Conservation (phyloP, 768 basidiomycete species). For the Pleurotus eryngii region DNA sequence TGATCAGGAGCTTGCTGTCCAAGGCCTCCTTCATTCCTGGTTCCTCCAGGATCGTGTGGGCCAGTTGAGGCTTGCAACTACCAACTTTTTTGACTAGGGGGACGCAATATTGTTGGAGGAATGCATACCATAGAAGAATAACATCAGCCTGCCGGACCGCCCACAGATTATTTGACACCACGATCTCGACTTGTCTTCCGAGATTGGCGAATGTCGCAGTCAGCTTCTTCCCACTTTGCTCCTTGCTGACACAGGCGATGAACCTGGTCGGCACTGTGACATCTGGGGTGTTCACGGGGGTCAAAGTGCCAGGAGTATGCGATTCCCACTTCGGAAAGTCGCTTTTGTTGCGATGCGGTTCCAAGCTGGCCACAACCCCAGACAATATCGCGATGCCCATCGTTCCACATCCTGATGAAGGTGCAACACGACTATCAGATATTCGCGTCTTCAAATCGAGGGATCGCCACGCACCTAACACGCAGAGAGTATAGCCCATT, state of each 20-base stretch:
- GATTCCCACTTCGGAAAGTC: conserved; percentile 56
- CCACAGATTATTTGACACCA: conserved; percentile 64
- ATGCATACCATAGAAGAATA: conserved; percentile 77
- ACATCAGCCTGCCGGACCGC: conserved; percentile 79
- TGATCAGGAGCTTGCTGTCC: conserved; percentile 88
- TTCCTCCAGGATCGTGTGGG: conserved; percentile 66
- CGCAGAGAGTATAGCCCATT: conserved; percentile 93
- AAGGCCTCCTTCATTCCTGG: conserved; percentile 80
- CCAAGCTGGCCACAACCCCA: conserved; percentile 83
- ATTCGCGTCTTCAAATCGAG: background rate
- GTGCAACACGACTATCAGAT: conserved; percentile 10
- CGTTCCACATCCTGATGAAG: conserved; percentile 80
- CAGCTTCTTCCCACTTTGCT: conserved; percentile 70
- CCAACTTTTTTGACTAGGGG: background rate
- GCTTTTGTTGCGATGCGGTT: conserved; percentile 33
- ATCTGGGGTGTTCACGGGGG: conserved; percentile 61
- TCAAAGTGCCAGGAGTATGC: conserved; percentile 70
- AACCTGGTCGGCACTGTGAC: conserved; percentile 75
- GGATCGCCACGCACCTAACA: conserved; percentile 55
- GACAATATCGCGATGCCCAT: conserved; percentile 97
- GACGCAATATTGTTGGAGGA: background rate
- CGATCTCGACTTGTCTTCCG: conserved; percentile 67
- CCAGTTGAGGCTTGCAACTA: conserved; percentile 94
- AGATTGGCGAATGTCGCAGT: conserved; percentile 55
- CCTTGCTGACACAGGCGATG: conserved; percentile 82